Conservation (phyloP, 2,329 filamentous ascomycete species). For the Pseudogymnoascus sp. region DNA sequence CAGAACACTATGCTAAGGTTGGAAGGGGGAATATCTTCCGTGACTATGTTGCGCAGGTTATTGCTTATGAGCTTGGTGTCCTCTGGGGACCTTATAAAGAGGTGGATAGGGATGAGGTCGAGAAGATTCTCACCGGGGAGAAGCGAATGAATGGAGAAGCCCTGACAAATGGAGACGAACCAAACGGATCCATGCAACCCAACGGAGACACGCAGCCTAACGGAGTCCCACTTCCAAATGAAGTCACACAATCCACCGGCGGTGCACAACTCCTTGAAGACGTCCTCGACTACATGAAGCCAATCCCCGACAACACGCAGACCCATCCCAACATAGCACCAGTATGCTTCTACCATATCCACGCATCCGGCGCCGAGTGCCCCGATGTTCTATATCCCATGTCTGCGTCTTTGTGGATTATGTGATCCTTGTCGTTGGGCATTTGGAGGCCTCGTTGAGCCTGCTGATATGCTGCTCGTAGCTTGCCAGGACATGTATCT, state of each 20-base stretch:
- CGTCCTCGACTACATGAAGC: conserved; percentile 1
- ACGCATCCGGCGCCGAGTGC: neutral
- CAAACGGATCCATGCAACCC: neutral
- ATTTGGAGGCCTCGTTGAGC: neutral
- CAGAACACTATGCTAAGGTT: neutral
- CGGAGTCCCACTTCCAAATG: neutral
- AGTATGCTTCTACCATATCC: neutral
- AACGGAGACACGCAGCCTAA: neutral
- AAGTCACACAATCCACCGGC: neutral
- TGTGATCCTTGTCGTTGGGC: neutral
- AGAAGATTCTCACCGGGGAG: neutral
- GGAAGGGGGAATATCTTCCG: neutral
- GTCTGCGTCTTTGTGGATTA: neutral
- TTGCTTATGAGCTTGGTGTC: neutral
- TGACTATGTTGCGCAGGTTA: neutral
- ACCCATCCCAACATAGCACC: neutral
- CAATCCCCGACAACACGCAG: neutral
- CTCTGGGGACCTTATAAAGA: neutral
- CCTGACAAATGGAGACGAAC: neutral
- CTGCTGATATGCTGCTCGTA: neutral
- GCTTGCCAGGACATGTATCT: neutral
- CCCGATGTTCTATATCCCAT: neutral
- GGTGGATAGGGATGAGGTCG: neutral
- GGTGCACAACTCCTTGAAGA: neutral
- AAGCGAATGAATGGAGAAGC: neutral